phyloP scores from a whole-genome alignment of 176 grass and related monocot species.

The Phoenix dactylifera region DNA sequence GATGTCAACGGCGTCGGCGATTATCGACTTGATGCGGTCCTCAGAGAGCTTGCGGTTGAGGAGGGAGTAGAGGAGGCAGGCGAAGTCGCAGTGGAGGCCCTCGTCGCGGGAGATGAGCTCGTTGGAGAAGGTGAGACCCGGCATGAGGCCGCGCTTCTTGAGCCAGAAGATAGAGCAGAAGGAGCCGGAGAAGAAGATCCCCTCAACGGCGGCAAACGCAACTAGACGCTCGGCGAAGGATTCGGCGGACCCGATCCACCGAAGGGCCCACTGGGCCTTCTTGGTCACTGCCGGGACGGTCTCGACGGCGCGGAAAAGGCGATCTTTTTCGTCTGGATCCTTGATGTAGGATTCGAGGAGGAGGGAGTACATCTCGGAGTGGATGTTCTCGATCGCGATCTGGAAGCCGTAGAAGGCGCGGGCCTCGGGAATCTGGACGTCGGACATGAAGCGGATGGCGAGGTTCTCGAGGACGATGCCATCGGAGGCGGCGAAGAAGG shows the following conservation, averaged over 20 bases:
- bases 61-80: slow-evolving; percentile 74
- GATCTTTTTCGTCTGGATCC: slow-evolving; percentile 31
- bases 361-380: slow-evolving; percentile 92
- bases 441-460: slow-evolving; percentile 71
- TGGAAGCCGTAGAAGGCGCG: slow-evolving; percentile 92
- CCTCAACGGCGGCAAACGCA: slow-evolving; percentile 78
- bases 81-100: slow-evolving; percentile 93
- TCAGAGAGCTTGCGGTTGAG: slow-evolving; percentile 32
- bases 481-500: slow-evolving; percentile 88
- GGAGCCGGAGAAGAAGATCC: slow-evolving; percentile 94
- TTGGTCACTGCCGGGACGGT: too few relatives aligned
- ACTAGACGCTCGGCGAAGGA: slow-evolving; percentile 76
- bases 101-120: slow-evolving; percentile 99
- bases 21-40: too few relatives aligned
- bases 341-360: slow-evolving; percentile 80
- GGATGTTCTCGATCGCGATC: slow-evolving; percentile 97
- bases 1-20: too few relatives aligned
- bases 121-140: slow-evolving; percentile 91
- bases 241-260: too few relatives aligned
- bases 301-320: too few relatives aligned
- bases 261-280: too few relatives aligned
- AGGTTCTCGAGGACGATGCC: slow-evolving; percentile 98
- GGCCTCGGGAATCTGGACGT: slow-evolving; percentile 77
- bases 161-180: slow-evolving; percentile 98
- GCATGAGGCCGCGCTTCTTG: slow-evolving; percentile 91